Conservation (phyloP, 2,329 filamentous ascomycete genomes). For the Sarocladium kiliense region DNA sequence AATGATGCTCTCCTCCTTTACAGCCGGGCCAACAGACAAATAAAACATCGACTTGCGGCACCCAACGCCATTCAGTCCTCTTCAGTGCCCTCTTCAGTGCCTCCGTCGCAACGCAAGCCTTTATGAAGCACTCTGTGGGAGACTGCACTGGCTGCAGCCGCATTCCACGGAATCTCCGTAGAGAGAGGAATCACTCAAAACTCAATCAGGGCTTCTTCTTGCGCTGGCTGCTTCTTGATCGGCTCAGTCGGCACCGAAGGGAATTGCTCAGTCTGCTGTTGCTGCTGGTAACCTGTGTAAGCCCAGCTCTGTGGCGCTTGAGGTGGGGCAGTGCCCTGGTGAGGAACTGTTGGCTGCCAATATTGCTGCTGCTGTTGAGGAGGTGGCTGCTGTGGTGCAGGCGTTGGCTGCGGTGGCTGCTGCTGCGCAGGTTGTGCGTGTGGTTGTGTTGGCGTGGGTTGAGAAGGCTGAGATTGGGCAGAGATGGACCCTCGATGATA, state of each 20-base stretch:
- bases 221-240: slow-evolving; percentile 42
- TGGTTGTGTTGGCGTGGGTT: slow-evolving; percentile 17
- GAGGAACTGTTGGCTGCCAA: slow-evolving; percentile 28
- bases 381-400: slow-evolving; percentile 22
- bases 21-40: neutral
- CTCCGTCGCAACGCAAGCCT: too few relatives aligned
- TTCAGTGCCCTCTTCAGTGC: too few relatives aligned
- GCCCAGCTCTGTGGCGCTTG: slow-evolving; percentile 31
- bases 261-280: slow-evolving; percentile 32
- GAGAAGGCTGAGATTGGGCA: slow-evolving; percentile 25
- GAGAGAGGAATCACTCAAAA: slow-evolving; percentile 37
- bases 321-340: slow-evolving; percentile 17
- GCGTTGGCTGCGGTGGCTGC: slow-evolving; percentile 22
- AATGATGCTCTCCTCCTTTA: neutral
- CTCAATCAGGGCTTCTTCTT: slow-evolving; percentile 79
- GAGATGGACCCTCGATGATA: slow-evolving; percentile 39
- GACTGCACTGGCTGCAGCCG: too few relatives aligned
- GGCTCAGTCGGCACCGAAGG: slow-evolving; percentile 52
- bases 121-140: too few relatives aligned
- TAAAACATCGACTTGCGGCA: too few relatives aligned
- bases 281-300: slow-evolving; percentile 51
- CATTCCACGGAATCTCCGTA: too few relatives aligned
- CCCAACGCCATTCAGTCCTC: too few relatives aligned
- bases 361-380: slow-evolving; percentile 29
- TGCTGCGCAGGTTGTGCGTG: slow-evolving; percentile 21